Evolutionary conservation across 805 yeast species (phyloP).

Genomic region (Brettanomyces bruxellensis): DNA sequence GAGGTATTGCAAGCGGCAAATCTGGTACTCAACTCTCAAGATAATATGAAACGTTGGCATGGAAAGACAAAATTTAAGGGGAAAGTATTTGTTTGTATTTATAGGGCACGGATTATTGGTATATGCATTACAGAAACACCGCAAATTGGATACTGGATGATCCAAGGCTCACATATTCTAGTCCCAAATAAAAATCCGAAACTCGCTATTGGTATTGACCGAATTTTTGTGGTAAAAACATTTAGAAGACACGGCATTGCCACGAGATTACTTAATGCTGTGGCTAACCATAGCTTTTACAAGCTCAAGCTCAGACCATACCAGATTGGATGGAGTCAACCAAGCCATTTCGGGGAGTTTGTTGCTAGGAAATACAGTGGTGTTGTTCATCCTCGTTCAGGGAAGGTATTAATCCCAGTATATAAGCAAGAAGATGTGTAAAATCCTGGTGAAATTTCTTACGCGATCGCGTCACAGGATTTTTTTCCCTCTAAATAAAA

Average conservation of each 20-base stretch:
- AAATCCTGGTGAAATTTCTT: not conserved
- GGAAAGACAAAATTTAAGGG: slow-evolving; percentile 18
- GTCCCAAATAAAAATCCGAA: slow-evolving; percentile 38
- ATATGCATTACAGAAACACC: slow-evolving; percentile 44
- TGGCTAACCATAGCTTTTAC: slow-evolving; percentile 34
- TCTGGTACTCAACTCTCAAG: slow-evolving; percentile 50
- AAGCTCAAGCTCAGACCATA: slow-evolving; percentile 33
- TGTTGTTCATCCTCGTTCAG: slow-evolving; percentile 35
- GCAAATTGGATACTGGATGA: slow-evolving; percentile 49
- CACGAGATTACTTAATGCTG: slow-evolving; percentile 31
- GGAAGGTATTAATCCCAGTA: slow-evolving; percentile 38
- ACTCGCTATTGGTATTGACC: slow-evolving; percentile 34
- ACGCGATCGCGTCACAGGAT: not conserved
- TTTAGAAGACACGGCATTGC: slow-evolving; percentile 45
- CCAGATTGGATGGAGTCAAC: slow-evolving; percentile 61
- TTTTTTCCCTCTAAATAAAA: not conserved
- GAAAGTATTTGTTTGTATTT: slow-evolving; percentile 40
- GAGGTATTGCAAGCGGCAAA: slow-evolving; percentile 47
- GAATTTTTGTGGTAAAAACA: slow-evolving; percentile 34
- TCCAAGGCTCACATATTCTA: slow-evolving; percentile 37
- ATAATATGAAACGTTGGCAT: not conserved
- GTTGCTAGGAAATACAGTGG: slow-evolving; percentile 48
- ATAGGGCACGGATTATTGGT: slow-evolving; percentile 35
- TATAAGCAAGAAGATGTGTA: slow-evolving; percentile 18
- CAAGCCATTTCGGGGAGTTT: slow-evolving; percentile 50